A percentile compares a stretch with the other conserved stretches of the same genome.
phyloP scores from a whole-genome alignment of 306 rosid species.

The Dalbergia oliveri region DNA sequence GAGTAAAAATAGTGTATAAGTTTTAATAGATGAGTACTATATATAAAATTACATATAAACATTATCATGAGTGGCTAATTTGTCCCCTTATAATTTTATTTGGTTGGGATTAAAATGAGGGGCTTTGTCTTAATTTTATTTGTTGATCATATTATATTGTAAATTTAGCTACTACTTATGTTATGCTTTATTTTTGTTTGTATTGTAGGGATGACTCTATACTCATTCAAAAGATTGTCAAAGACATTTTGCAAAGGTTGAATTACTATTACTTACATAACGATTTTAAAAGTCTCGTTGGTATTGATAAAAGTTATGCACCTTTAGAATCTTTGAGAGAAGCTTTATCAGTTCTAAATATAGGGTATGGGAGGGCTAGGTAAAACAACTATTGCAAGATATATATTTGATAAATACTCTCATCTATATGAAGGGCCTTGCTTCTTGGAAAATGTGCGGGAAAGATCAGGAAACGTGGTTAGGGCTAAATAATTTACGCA shows the following conservation, averaged over 20 bases:
- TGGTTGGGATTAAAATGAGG: too few species aligned
- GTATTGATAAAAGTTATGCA: neutral
- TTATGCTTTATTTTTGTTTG: neutral
- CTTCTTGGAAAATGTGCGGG: constrained; percentile 29
- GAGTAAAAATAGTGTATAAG: too few species aligned
- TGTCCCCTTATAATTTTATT: too few species aligned
- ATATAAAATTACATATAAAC: too few species aligned
- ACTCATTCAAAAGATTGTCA: constrained; percentile 6
- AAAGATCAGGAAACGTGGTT: neutral
- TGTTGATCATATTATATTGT: neutral
- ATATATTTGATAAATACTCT: neutral
- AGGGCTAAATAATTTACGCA: too few species aligned
- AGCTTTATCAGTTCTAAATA: constrained; percentile 14
- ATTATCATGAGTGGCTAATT: too few species aligned
- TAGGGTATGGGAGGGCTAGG: constrained; percentile 48
- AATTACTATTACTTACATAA: neutral
- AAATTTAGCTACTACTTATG: neutral
- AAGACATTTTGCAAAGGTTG: neutral
- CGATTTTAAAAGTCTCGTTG: neutral
- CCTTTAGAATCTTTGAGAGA: neutral
- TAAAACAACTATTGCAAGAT: constrained; percentile 35
- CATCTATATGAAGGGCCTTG: constrained; percentile 3
- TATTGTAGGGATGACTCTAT: constrained; percentile 24
- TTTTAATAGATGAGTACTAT: too few species aligned
- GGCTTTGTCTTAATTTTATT: neutral